Evolutionary conservation across 495 filamentous ascomycete genomes (phyloP).

Genomic region (Xylaria telfairii): DNA sequence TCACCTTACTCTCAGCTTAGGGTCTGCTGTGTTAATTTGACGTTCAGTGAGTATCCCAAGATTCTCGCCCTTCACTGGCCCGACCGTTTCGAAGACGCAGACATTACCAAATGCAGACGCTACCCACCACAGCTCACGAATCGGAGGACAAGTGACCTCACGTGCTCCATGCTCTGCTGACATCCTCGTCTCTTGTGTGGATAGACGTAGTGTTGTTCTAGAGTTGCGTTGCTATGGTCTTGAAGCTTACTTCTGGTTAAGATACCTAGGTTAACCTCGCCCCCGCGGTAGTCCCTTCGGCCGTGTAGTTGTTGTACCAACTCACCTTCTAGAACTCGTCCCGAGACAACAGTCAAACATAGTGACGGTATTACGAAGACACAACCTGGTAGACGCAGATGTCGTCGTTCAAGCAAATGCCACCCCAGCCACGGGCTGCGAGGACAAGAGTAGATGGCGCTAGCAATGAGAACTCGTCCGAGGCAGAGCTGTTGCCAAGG

Average conservation of each 20-base stretch:
- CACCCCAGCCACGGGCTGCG: not conserved
- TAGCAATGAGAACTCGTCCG: not conserved
- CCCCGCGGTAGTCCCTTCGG: not conserved
- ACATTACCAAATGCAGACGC: not conserved
- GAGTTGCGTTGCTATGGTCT: not conserved
- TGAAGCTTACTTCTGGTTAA: conserved; percentile 9
- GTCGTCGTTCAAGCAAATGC: not conserved
- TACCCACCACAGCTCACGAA: not conserved
- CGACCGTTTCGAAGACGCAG: not conserved
- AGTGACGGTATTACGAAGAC: not conserved
- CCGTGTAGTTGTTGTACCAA: not conserved
- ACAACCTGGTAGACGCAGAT: not conserved
- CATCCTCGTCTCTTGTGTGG: not conserved
- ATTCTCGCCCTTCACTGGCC: not conserved
- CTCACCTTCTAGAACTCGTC: not conserved
- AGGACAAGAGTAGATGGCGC: not conserved
- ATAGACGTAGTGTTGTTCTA: not conserved
- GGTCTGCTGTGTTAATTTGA: not conserved
- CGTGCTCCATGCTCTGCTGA: not conserved
- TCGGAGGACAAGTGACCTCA: not conserved
- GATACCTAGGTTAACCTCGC: not conserved
- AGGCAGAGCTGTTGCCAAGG: not conserved
- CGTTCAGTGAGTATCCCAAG: conserved; percentile 11
- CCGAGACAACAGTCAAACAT: not conserved
- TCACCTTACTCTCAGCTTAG: not conserved